Conservation (phyloP, 495 filamentous ascomycete genomes). For the Penicillium ucsense region DNA sequence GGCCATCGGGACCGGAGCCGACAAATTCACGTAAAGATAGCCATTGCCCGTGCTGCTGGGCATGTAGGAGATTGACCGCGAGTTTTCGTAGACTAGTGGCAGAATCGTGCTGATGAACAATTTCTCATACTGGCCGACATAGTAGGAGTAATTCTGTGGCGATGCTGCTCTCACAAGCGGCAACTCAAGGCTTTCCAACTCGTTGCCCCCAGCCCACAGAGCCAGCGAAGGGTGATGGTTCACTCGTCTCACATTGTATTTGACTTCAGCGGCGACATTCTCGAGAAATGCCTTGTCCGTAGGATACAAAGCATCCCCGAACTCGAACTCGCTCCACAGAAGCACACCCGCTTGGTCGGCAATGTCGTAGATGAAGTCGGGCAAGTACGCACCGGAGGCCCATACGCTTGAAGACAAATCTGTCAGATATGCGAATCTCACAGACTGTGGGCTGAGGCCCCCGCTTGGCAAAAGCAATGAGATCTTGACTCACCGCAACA, state of each 20-base stretch:
- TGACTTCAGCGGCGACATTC: conserved; percentile 47
- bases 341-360: conserved; percentile 57
- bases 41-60: conserved; percentile 61
- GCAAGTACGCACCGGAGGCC: conserved; percentile 53
- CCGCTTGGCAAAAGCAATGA: no score
- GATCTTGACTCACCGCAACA: conserved; percentile 38
- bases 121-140: conserved; percentile 48
- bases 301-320: conserved; percentile 56
- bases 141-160: conserved; percentile 37
- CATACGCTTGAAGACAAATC: conserved; percentile 30
- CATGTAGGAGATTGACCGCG: conserved; percentile 56
- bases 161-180: conserved; percentile 30
- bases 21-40: conserved; percentile 48
- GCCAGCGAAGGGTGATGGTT: conserved; percentile 63
- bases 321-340: conserved; percentile 61
- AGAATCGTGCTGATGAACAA: conserved; percentile 53
- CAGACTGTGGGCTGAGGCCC: neutral
- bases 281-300: conserved; percentile 46
- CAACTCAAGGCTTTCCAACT: conserved; percentile 51
- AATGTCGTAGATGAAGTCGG: conserved; percentile 60
- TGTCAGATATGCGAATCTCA: neutral
- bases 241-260: conserved; percentile 52
- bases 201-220: conserved; percentile 59
- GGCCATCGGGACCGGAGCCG: conserved; percentile 45
- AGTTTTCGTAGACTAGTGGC: conserved; percentile 53